Conservation (phyloP, 148 eudicot species). For the Gaultheria prostrata region DNA sequence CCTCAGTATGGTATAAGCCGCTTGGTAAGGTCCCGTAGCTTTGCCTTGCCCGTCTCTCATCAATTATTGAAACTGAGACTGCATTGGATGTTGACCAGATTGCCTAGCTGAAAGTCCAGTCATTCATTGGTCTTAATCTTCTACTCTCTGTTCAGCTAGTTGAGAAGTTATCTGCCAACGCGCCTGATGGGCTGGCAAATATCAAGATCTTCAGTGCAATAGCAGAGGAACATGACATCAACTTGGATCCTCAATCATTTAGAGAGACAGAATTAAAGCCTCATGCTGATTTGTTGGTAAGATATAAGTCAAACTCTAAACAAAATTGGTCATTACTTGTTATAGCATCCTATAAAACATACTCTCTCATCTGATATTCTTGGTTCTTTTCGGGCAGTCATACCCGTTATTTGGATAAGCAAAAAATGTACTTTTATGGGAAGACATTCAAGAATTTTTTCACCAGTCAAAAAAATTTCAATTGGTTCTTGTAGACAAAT, state of each 20-base stretch:
- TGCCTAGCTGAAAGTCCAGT: neutral
- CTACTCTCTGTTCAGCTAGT: slow-evolving; percentile 56
- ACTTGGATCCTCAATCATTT: slow-evolving; percentile 75
- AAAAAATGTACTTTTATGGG: neutral
- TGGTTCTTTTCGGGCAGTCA: neutral
- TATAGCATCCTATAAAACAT: neutral
- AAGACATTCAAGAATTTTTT: neutral
- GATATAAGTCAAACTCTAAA: slow-evolving; percentile 6
- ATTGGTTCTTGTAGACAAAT: neutral
- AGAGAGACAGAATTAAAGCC: slow-evolving; percentile 57
- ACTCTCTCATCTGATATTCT: neutral
- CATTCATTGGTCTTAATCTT: neutral
- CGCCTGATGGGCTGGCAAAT: slow-evolving; percentile 87
- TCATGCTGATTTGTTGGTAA: slow-evolving; percentile 55
- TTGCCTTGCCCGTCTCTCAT: slow-evolving; percentile 2
- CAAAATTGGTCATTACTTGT: neutral
- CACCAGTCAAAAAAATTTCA: neutral
- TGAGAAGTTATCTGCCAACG: slow-evolving; percentile 79
- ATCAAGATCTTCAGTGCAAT: slow-evolving; percentile 71
- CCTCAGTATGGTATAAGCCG: slow-evolving; percentile 87
- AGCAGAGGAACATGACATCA: slow-evolving; percentile 78
- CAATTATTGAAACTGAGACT: slow-evolving; percentile 3
- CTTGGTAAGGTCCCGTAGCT: slow-evolving; percentile 46
- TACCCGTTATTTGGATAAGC: neutral
- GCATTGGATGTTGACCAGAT: neutral